These are phyloP conservation scores for Gardenia jasminoides DNA, from an alignment of 257 asterid genomes.

Conservation along the genomic window DNA sequence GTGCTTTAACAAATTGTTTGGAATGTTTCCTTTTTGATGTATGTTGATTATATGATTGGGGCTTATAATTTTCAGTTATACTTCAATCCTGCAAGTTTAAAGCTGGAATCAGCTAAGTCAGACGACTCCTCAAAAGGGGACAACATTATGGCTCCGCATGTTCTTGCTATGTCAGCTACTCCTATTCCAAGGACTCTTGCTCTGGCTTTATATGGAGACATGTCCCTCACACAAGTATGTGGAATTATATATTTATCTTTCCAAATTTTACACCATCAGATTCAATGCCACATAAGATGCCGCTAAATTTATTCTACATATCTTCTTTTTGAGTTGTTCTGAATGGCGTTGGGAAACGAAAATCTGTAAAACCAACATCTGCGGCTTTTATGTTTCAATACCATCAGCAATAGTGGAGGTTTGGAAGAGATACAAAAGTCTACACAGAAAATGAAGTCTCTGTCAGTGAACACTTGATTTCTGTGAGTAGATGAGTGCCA, in stretches of 20 bases:
- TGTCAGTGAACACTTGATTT: not conserved
- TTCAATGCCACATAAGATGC: not conserved
- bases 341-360: not conserved
- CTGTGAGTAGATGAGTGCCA: not conserved
- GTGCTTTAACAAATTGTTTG: not conserved
- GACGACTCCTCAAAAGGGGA: conserved; percentile 40
- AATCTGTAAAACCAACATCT: not conserved
- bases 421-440: not conserved
- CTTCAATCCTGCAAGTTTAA: conserved; percentile 54
- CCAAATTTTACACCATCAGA: conserved; percentile 6
- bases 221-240: conserved; percentile 93
- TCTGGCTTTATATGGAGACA: conserved; percentile 91
- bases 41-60: conserved; percentile 18
- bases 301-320: not conserved
- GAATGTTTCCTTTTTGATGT: not conserved
- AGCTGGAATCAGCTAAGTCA: conserved; percentile 39
- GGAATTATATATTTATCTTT: conserved; percentile 16
- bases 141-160: conserved; percentile 82
- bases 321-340: not conserved
- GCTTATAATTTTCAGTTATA: conserved; percentile 61
- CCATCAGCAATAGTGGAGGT: not conserved
- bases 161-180: conserved; percentile 96
- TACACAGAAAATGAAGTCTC: not conserved
- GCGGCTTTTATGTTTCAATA: not conserved
- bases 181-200: conserved; percentile 98